phyloP scores from a whole-genome alignment of 2,329 filamentous ascomycete species.

The Bimuria novae-zelandiae region DNA sequence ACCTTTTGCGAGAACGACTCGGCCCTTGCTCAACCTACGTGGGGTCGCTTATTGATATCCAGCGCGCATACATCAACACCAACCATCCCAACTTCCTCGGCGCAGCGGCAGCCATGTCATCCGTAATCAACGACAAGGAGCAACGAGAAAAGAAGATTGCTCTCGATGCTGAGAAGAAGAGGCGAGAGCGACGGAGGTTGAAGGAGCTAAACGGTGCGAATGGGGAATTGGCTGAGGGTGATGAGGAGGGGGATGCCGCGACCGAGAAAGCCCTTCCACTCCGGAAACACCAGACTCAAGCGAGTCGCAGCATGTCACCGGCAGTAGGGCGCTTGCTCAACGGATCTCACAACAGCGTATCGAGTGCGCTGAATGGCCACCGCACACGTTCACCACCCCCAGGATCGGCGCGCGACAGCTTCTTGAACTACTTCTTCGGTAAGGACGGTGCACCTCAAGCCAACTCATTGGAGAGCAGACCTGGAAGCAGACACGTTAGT shows the following conservation, averaged over 20 bases:
- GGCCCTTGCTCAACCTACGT: slow-evolving; percentile 90
- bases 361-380: slow-evolving; percentile 69
- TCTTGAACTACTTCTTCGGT: slow-evolving; percentile 98
- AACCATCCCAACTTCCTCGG: slow-evolving; percentile 99
- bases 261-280: slow-evolving; percentile 61
- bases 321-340: slow-evolving; percentile 69
- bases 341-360: slow-evolving; percentile 59
- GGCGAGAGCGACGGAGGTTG: slow-evolving; percentile 78
- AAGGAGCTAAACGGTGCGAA: slow-evolving; percentile 76
- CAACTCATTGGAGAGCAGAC: slow-evolving; percentile 42
- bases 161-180: slow-evolving; percentile 80
- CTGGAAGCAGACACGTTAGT: slow-evolving; percentile 70
- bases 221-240: slow-evolving; percentile 62
- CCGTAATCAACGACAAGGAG: slow-evolving; percentile 92
- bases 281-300: slow-evolving; percentile 65
- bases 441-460: slow-evolving; percentile 72
- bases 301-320: slow-evolving; percentile 80
- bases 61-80: slow-evolving; percentile 98
- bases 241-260: slow-evolving; percentile 61
- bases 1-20: slow-evolving; percentile 87
- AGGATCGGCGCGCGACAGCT: slow-evolving; percentile 82
- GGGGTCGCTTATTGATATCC: slow-evolving; percentile 95
- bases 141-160: slow-evolving; percentile 87
- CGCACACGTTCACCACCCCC: slow-evolving; percentile 66
- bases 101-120: slow-evolving; percentile 95